These are phyloP conservation scores for Didymella pomorum DNA, from an alignment of 2,329 filamentous ascomycete species.

Conservation along the genomic window DNA sequence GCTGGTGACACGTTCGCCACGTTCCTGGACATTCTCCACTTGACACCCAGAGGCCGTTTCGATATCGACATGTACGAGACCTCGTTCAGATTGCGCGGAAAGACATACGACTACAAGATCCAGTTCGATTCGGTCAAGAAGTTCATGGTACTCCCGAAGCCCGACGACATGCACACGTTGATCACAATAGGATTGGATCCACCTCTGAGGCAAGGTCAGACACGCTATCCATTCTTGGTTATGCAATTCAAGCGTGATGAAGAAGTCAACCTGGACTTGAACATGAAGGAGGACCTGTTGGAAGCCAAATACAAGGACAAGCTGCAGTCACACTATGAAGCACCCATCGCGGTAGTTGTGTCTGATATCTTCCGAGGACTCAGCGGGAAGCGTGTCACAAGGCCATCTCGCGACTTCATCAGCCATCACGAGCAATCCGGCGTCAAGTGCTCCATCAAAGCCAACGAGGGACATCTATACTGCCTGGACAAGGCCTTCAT, in stretches of 20 bases:
- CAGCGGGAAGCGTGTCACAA: constrained; percentile 92
- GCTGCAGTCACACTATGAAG: constrained; percentile 85
- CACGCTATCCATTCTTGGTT: constrained; percentile 95
- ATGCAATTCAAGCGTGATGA: constrained; percentile 99
- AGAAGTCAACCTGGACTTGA: constrained; percentile 94
- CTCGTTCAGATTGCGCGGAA: constrained; percentile 95
- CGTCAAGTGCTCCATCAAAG: constrained; percentile 99
- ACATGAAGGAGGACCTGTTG: constrained; percentile 90
- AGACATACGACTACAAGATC: constrained; percentile 99
- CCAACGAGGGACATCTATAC: constrained; percentile 96
- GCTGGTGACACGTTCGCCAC: constrained; percentile 98
- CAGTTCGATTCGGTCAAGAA: constrained; percentile 98
- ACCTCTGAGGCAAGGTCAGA: constrained; percentile 94
- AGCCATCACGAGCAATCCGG: constrained; percentile 93
- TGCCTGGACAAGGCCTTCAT: constrained; percentile 98
- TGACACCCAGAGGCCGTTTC: constrained; percentile 98
- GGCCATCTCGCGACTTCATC: constrained; percentile 91
- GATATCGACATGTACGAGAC: constrained; percentile 99
- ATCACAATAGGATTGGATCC: constrained; percentile 95
- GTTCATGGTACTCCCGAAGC: constrained; percentile 97
- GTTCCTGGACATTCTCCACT: constrained; percentile 94
- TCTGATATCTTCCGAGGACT: constrained; percentile 95
- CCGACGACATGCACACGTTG: constrained; percentile 96
- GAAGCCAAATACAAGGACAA: constrained; percentile 89
- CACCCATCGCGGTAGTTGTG: constrained; percentile 87